Base-by-base conservation (phyloP, 2,329 filamentous ascomycete genomes). In the Verticillium zaregamsianum region DNA sequence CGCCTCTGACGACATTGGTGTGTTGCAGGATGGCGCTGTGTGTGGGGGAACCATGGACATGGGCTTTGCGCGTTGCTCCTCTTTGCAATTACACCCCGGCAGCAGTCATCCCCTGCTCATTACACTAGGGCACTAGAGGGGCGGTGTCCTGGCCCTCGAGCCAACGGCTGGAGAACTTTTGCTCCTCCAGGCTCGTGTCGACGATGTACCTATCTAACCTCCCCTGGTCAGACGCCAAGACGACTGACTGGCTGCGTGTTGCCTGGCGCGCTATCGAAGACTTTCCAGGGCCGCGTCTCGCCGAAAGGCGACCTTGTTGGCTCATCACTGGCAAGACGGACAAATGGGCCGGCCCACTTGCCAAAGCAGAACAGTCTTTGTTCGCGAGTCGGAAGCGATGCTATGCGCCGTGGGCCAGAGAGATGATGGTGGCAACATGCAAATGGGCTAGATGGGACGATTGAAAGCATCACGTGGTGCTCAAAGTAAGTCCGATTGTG, bases 1-100 rank as follows among this genome's bases (percentile, higher is more conserved):
- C 57, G 57, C 57, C 57, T 31, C 57, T 58, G 57, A 58, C 57
- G 57, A 49, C 57, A 58, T 40, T 31, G 57, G 23, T 20, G 23
- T 33, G 25, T 14, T 33, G 57, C 37, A 31, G 57, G 57, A 31
- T 25, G 23, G n/a, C 23, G 45, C 20, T 52, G 20, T 25, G 45
- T 52, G 45, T 52, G 45, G 45, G 45, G 45, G 45, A 40, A 52
- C 45, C 45, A 52, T 17, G 45, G 45, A 52, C 20, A 23, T 25
- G 45, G 45, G n/a, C n/a, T 12, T 9, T 8, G 37, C 14, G 45
- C 20, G 45, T 23, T 25, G n/a, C 45, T 52, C 45, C 45, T 11
- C n/a, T 25, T 52, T 52, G 45, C n/a, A 52, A 23, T 52, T 52
- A 52, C 45, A 23, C n/a, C 20, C 45, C 45, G 12, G 45, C 12